A percentile compares a stretch with the other conserved stretches of the same genome.
These are phyloP conservation scores for Cladosporium halotolerans DNA, from an alignment of 2,329 filamentous ascomycete species.

Conservation along the genomic window DNA sequence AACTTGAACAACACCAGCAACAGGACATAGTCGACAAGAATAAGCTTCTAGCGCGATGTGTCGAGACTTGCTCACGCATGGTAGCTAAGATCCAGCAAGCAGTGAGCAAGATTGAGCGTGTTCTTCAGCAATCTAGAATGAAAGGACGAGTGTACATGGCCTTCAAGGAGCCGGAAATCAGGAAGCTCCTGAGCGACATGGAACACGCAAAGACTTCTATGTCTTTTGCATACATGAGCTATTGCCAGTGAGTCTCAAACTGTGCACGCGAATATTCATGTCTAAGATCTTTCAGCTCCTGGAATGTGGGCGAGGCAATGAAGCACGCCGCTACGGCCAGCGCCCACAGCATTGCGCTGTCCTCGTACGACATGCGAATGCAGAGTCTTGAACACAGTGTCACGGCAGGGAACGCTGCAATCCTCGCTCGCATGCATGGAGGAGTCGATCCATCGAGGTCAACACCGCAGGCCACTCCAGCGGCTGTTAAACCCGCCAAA, in stretches of 20 bases:
- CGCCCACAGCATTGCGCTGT: not conserved
- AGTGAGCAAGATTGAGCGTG: not conserved
- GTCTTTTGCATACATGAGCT: constrained; percentile 10
- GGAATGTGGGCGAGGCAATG: not conserved
- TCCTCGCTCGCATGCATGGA: not conserved
- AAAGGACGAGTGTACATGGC: constrained; percentile 7
- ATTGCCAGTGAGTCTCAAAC: constrained; percentile 1
- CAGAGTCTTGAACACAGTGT: not conserved
- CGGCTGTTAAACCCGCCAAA: not conserved
- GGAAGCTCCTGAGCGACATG: constrained; percentile 3
- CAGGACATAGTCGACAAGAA: not conserved
- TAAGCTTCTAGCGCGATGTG: not conserved
- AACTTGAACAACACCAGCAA: not conserved
- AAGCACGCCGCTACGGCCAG: not conserved
- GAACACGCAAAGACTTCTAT: constrained; percentile 11
- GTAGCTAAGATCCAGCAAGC: not conserved
- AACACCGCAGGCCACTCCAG: not conserved
- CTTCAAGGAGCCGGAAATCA: constrained; percentile 11
- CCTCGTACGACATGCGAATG: not conserved
- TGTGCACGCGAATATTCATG: not conserved
- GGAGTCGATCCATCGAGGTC: not conserved
- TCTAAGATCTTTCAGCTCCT: not conserved
- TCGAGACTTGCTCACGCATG: not conserved
- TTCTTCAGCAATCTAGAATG: not conserved
- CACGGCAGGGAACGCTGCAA: not conserved